Conservation (phyloP, 345 rosid species). For the Arabidopsis suecica region DNA sequence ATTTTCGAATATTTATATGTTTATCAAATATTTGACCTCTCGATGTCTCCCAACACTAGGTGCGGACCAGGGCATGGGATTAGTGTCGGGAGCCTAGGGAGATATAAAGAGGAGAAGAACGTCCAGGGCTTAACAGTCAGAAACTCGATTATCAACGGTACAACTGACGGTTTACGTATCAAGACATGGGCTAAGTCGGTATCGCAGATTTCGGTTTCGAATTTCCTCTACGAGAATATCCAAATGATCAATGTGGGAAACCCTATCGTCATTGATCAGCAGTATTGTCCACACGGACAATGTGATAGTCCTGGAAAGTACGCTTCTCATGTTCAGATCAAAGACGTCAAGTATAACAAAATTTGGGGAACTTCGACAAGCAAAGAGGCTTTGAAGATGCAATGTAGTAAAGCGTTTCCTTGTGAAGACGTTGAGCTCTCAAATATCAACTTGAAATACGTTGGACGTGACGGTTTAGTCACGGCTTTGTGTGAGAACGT, state of each 20-base stretch:
- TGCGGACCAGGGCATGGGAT: constrained; percentile 54
- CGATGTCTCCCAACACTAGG: background rate
- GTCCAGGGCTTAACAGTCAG: constrained; percentile 32
- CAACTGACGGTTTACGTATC: constrained; percentile 43
- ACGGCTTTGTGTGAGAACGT: constrained; percentile 47
- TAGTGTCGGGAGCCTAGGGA: constrained; percentile 44
- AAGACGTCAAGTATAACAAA: constrained; percentile 31
- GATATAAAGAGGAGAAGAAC: constrained; percentile 17
- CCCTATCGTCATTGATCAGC: constrained; percentile 45
- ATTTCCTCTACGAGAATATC: constrained; percentile 41
- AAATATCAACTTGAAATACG: constrained; percentile 34
- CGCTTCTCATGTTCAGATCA: constrained; percentile 51
- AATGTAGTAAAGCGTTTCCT: constrained; percentile 45
- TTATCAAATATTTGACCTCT: background rate
- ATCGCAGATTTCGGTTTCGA: constrained; percentile 28
- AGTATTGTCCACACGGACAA: constrained; percentile 41
- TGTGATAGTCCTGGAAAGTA: constrained; percentile 33
- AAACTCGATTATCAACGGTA: constrained; percentile 37
- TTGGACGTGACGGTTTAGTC: constrained; percentile 22
- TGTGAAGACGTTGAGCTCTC: constrained; percentile 45
- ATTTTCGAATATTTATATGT: background rate
- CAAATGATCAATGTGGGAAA: constrained; percentile 39
- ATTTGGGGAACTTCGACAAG: constrained; percentile 51
- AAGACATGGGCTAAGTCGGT: constrained; percentile 45
- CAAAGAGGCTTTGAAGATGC: constrained; percentile 43